Evolutionary conservation across 108 stramenopile species (phyloP), one percentile per base, ranked within the genome.

Genomic region (Cyclotella sp.): DNA sequence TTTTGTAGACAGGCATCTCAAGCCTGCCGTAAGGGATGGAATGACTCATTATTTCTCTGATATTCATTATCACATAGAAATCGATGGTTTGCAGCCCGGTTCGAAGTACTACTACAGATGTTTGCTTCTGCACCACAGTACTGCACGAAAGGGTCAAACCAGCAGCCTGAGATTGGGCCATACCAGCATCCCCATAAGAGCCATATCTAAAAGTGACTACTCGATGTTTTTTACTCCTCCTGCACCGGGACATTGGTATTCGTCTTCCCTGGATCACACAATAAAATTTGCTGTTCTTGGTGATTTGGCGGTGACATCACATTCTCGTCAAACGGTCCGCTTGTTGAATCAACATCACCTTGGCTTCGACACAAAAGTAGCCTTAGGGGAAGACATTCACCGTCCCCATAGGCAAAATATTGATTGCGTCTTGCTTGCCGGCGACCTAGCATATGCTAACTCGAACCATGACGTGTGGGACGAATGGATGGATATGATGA

Each of bases 401-500:
- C 51, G 18, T 41, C 62, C 78, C 44, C 65, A 88, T 28, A 46
- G 70, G 16, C 45, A 84, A 27, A 73, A 70, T 0, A 82, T 87
- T 44, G 76, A 83, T 51, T 86, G 87, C 45, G 84, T 88, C 46
- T 42, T 91, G 34, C 68, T 90, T 66, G 91, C 88, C 9, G 95
- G 95, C 9, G 95, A 96, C 64, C 77, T 96, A 60, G 81, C 89
- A 55, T 96, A 96, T 68, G 81, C 93, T 15, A 84, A 87, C 45
- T 73, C 70, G 14, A 89, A 91, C 68, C 89, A 89, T 74, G 68
- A 68, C 5, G 76, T 78, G 40, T 96, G 95, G 95, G 95, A 96
- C 68, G 91, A 86, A 27, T 96, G 89, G 72, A 89, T 92, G 72
- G 88, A 92, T 67, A 86, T 95, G 75, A 72, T 92, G 68, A 90